Percentiles rank a stretch among this genome's conserved stretches.
These are phyloP conservation scores for Sisymbrium irio DNA, from an alignment of 345 rosid genomes.

Conservation along the genomic window DNA sequence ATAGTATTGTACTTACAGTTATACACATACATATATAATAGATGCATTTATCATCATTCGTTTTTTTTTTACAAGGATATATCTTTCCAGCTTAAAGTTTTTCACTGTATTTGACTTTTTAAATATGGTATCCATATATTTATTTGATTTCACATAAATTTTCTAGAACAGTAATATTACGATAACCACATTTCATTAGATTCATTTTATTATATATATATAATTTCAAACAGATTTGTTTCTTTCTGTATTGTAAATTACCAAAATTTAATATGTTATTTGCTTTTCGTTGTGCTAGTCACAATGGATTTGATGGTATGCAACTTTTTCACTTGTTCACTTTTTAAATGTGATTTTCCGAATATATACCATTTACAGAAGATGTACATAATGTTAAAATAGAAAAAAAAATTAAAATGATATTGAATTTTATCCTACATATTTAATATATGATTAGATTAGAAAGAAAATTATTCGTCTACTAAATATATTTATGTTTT, in stretches of 20 bases:
- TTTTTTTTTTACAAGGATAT: not conserved
- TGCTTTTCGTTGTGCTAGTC: not conserved
- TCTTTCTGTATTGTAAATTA: not conserved
- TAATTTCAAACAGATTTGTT: not conserved
- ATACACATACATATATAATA: slow-evolving; percentile 18
- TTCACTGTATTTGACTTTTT: not conserved
- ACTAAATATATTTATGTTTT: not conserved
- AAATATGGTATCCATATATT: not conserved
- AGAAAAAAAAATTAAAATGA: too few species aligned
- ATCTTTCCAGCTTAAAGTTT: not conserved
- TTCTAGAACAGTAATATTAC: not conserved
- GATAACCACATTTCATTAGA: not conserved
- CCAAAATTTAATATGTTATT: not conserved
- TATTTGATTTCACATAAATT: not conserved
- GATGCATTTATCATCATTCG: not conserved
- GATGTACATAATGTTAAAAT: too few species aligned
- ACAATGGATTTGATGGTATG: not conserved
- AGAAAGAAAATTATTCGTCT: too few species aligned
- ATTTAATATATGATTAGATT: too few species aligned
- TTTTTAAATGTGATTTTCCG: too few species aligned
- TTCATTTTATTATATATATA: not conserved
- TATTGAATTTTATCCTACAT: too few species aligned
- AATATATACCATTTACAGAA: too few species aligned
- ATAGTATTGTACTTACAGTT: slow-evolving; percentile 16
- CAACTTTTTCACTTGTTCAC: too few species aligned